Conservation (phyloP, 2,329 filamentous ascomycete genomes). For the Fusarium scirpi region DNA sequence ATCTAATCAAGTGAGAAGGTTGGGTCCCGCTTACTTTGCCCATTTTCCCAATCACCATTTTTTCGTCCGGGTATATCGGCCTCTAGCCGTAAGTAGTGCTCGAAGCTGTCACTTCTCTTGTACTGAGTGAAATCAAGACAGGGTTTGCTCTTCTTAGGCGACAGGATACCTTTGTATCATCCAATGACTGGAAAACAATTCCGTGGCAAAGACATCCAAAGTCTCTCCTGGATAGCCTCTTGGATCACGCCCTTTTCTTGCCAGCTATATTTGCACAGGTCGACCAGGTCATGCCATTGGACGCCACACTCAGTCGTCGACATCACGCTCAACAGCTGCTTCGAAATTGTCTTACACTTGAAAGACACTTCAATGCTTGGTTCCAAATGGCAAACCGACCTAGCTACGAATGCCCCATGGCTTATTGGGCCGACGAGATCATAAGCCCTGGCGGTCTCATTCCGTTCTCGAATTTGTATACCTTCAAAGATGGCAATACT, state of each 20-base stretch:
- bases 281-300: conserved; percentile 56
- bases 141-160: conserved; percentile 63
- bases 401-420: conserved; percentile 47
- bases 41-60: conserved; percentile 69
- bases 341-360: conserved; percentile 60
- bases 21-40: conserved; percentile 61
- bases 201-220: conserved; percentile 67
- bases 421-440: conserved; percentile 57
- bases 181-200: conserved; percentile 62
- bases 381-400: conserved; percentile 49
- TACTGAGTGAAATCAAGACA: conserved; percentile 52
- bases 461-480: conserved; percentile 60
- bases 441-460: conserved; percentile 49
- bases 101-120: neutral
- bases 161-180: conserved; percentile 63
- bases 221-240: conserved; percentile 62
- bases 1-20: conserved; percentile 51
- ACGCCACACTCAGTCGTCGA: conserved; percentile 57
- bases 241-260: conserved; percentile 63
- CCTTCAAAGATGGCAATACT: conserved; percentile 59
- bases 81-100: conserved; percentile 60
- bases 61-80: conserved; percentile 67
- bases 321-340: conserved; percentile 63
- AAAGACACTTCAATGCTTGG: conserved; percentile 64
- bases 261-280: conserved; percentile 61